phyloP scores from a whole-genome alignment of 805 yeast genomes.

The Scheffersomyces ergatensis region DNA sequence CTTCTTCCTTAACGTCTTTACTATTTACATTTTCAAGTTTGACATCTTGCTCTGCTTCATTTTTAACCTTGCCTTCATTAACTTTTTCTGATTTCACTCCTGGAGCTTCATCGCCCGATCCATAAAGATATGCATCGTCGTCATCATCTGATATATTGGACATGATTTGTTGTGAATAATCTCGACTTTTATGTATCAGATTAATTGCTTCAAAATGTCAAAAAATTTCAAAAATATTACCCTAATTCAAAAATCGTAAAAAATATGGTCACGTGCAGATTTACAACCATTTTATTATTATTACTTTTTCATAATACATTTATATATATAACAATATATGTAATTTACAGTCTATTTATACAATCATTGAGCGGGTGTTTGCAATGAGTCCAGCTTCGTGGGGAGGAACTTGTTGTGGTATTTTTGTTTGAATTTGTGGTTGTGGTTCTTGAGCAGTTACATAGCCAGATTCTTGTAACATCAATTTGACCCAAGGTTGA shows the following conservation, averaged over 20 bases:
- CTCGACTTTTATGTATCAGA: too few species aligned
- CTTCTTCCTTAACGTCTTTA: slow-evolving; percentile 35
- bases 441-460: not conserved
- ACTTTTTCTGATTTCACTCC: slow-evolving; percentile 9
- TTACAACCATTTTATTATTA: too few species aligned
- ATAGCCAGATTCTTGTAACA: slow-evolving; percentile 24
- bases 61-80: slow-evolving; percentile 21
- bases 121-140: slow-evolving; percentile 68
- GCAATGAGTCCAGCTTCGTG: not conserved
- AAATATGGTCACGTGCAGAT: too few species aligned
- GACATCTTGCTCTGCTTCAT: slow-evolving; percentile 18
- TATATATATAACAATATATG: not conserved
- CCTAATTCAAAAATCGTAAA: too few species aligned
- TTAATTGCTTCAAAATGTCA: too few species aligned
- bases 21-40: slow-evolving; percentile 11
- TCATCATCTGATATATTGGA: slow-evolving; percentile 43
- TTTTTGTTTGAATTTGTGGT: not conserved
- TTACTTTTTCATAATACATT: too few species aligned
- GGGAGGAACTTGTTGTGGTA: not conserved
- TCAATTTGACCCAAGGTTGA: slow-evolving; percentile 56
- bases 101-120: slow-evolving; percentile 43
- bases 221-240: too few species aligned
- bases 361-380: not conserved
- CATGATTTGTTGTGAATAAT: not conserved
- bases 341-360: not conserved